phyloP scores from a whole-genome alignment of 2,329 filamentous ascomycete genomes.

The Aspergillus uvarum region DNA sequence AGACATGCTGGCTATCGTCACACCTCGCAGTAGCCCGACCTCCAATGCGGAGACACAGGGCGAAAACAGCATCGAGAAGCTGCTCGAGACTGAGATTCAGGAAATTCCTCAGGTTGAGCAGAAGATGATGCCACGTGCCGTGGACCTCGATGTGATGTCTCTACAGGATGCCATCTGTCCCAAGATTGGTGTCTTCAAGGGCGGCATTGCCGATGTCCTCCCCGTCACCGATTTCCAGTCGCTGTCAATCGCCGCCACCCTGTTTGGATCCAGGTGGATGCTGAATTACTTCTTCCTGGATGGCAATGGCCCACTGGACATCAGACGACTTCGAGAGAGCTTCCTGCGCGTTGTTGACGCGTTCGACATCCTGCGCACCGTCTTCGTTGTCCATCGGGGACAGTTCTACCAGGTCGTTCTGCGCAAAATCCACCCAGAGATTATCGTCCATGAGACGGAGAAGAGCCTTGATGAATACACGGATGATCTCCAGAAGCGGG shows the following conservation, averaged over 20 bases:
- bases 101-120: conserved; percentile 14
- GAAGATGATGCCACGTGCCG: conserved; percentile 27
- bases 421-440: conserved; percentile 52
- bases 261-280: conserved; percentile 43
- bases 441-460: conserved; percentile 56
- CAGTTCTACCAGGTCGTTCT: conserved; percentile 60
- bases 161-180: conserved; percentile 52
- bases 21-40: conserved; percentile 20
- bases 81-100: conserved; percentile 5
- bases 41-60: conserved; percentile 23
- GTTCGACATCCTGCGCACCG: conserved; percentile 66
- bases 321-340: conserved; percentile 47
- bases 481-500: conserved; percentile 55
- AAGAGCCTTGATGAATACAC: conserved; percentile 53
- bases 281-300: conserved; percentile 60
- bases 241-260: conserved; percentile 36
- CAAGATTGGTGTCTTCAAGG: conserved; percentile 52
- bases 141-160: conserved; percentile 37
- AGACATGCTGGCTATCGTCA: conserved; percentile 38
- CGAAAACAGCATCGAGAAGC: conserved; percentile 13
- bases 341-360: conserved; percentile 54
- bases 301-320: conserved; percentile 45
- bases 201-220: conserved; percentile 56
- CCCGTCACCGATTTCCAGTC: conserved; percentile 55
- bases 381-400: conserved; percentile 57